Evolutionary conservation across 1,284 basidiomycete genomes (phyloP), one percentile per base, ranked within the genome.

Genomic region (Ustilago bromivora): DNA sequence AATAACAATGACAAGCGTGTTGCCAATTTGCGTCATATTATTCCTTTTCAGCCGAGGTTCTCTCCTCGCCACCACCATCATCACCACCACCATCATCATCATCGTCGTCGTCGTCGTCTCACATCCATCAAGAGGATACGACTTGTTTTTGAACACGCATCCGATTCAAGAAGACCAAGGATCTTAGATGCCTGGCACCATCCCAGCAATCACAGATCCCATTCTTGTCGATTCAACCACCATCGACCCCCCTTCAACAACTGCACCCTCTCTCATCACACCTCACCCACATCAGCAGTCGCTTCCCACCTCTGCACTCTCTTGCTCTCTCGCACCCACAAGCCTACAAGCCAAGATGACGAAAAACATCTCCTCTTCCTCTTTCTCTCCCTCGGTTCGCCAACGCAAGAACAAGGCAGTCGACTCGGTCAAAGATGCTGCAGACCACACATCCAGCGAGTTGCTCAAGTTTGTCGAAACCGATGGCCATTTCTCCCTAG

Each of bases 401-500:
- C 67, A 79, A 35, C 73, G 77, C 59, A 79, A 76, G 49, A 34
- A 34, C 56, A 62, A 57, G 19, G 28, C 13, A 35, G 23, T 15
- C 47, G 23, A 11, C 19, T 28, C 23, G 23, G 57, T 34, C 43
- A 59, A 51, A 12, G 35, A 17, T 23, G 43, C 57, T 12, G 43
- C 41, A 8, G 46, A 59, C 12, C 28, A 49, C n/a, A 31, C 32
- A 10, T 12, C 15, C 51, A 61, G 47, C 34, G 73, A 83, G 52
- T 69, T 85, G 54, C 71, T 79, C 75, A 76, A 78, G 38, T 85
- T 85, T 34, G 66, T 85, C 54, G 84, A 85, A 63, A 85, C 84
- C 5, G 73, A 78, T 34, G 84, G 84, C n/a, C 84, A 85, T 57
- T 85, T 85, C 57, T 82, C 79, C 31, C 78, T 85, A 13, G 84